Evolutionary conservation across 2,329 filamentous ascomycete species (phyloP).

Genomic region (Massarina eburnea): DNA sequence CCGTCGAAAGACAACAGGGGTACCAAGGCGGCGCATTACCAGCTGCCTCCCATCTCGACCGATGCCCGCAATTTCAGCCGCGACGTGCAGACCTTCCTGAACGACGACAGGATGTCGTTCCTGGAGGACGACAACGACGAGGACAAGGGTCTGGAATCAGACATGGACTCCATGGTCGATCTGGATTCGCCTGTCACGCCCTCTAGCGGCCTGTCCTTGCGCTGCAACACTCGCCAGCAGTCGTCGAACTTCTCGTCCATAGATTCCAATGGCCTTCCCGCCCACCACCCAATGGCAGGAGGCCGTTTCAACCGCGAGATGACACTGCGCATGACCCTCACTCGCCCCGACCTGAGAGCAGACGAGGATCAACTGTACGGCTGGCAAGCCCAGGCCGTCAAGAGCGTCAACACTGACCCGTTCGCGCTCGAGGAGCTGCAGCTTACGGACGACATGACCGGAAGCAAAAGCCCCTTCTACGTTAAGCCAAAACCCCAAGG

Average conservation of each 20-base stretch:
- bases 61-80: conserved; percentile 50
- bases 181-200: conserved; percentile 42
- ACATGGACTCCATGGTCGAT: conserved; percentile 36
- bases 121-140: conserved; percentile 38
- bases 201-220: conserved; percentile 39
- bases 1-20: conserved; percentile 46
- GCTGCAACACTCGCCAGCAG: conserved; percentile 30
- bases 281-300: conserved; percentile 19
- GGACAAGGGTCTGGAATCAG: conserved; percentile 35
- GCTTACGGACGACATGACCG: conserved; percentile 50
- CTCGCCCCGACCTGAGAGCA: conserved; percentile 80
- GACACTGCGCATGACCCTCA: conserved; percentile 95
- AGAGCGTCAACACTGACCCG: conserved; percentile 49
- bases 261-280: conserved; percentile 30
- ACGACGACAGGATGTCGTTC: conserved; percentile 56
- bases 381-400: conserved; percentile 54
- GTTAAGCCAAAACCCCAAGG: conserved; percentile 39
- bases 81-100: conserved; percentile 59
- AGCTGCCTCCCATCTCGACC: conserved; percentile 37
- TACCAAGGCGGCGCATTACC: conserved; percentile 23
- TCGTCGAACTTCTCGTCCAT: conserved; percentile 37
- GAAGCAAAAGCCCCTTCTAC: conserved; percentile 50
- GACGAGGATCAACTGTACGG: conserved; percentile 72
- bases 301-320: conserved; percentile 69
- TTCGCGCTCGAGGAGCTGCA: conserved; percentile 58